Evolutionary conservation across 768 basidiomycete species (phyloP).

Genomic region (Termitomyces eurrhizus): DNA sequence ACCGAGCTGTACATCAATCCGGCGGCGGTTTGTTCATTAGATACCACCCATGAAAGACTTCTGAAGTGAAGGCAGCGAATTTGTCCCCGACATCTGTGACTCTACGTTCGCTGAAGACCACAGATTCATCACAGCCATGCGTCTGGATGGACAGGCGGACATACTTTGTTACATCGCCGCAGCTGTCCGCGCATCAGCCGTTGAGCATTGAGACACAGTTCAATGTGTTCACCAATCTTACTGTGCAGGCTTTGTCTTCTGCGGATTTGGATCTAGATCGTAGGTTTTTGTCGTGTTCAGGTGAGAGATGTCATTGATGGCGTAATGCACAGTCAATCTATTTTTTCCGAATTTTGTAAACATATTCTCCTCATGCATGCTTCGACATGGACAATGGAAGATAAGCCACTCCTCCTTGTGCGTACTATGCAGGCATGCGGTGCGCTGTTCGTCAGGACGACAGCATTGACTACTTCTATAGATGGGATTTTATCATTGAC

Average conservation of each 20-base stretch:
- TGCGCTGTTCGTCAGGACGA: too few species aligned
- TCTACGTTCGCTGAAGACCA: slow-evolving; percentile 14
- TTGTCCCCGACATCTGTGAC: slow-evolving; percentile 25
- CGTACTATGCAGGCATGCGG: too few species aligned
- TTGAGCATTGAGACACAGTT: background rate
- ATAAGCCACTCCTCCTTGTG: too few species aligned
- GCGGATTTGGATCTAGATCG: slow-evolving; percentile 56
- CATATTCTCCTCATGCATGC: too few species aligned
- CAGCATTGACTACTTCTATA: too few species aligned
- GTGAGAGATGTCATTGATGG: slow-evolving; percentile 1
- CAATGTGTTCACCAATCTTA: background rate
- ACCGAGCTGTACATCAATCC: slow-evolving; percentile 33
- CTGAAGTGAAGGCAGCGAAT: slow-evolving; percentile 34
- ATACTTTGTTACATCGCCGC: slow-evolving; percentile 17
- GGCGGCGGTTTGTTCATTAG: slow-evolving; percentile 25
- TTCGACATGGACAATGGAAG: too few species aligned
- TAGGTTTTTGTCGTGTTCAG: slow-evolving; percentile 28
- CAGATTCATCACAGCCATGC: slow-evolving; percentile 12
- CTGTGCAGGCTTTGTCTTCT: slow-evolving; percentile 24
- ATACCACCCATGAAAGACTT: slow-evolving; percentile 24
- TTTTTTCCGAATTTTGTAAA: too few species aligned
- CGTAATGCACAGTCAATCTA: slow-evolving; percentile 28
- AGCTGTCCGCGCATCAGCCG: slow-evolving; percentile 15
- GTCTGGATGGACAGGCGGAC: slow-evolving; percentile 16
- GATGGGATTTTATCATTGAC: too few species aligned